Evolutionary conservation across 2,329 filamentous ascomycete species (phyloP).

Genomic region (Atkinsonella texensis): DNA sequence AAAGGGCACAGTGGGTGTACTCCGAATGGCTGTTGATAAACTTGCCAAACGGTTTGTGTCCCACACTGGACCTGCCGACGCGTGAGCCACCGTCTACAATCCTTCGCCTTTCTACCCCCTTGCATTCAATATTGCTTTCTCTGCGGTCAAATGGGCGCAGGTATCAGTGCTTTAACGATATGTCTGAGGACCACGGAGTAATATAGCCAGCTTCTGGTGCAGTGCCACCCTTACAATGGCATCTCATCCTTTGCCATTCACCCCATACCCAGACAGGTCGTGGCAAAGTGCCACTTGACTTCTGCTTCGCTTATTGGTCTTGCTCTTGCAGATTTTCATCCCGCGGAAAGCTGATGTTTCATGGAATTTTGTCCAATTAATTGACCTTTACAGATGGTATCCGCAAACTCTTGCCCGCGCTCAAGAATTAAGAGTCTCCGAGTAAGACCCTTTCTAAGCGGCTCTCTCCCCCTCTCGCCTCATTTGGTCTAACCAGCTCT

Average conservation of each 20-base stretch:
- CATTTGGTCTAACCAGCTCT: background rate
- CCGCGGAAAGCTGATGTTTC: background rate
- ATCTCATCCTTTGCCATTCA: background rate
- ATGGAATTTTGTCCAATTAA: background rate
- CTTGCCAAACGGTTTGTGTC: no score
- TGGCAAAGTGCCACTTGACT: background rate
- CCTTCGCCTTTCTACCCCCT: background rate
- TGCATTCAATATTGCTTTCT: background rate
- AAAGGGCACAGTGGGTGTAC: no score
- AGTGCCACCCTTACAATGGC: background rate
- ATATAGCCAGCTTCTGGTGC: background rate
- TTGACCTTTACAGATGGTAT: no score
- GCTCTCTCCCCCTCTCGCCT: background rate
- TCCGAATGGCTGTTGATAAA: no score
- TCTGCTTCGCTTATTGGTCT: background rate
- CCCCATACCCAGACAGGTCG: background rate
- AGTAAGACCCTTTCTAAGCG: background rate
- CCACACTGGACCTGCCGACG: background rate
- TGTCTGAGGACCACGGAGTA: background rate
- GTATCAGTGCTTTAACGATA: background rate
- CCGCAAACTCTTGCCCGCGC: no score
- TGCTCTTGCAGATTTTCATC: background rate
- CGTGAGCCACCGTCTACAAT: background rate
- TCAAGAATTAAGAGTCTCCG: no score
- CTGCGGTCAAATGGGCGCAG: background rate